Conservation (phyloP, 176 grass and related monocot genomes). For the maize (Zea mays) region Zm-B73-REFERENCE-NAM-5.0 NC_050103.1:174555501-174556000, state of each 20-base stretch:
- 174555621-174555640: slow-evolving; percentile 31
- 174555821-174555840: background rate
- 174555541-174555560: slow-evolving; percentile 46
- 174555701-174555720: background rate
- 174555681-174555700: slow-evolving; percentile 21
- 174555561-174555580: slow-evolving; percentile 26
- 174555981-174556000: too few species aligned
- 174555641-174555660: background rate
- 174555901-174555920: background rate
- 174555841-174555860: background rate
- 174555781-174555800: background rate
- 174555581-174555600: too few species aligned
- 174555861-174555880: slow-evolving; percentile 2
- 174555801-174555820: background rate
- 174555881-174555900: background rate
- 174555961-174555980: too few species aligned
- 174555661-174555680: slow-evolving; percentile 7
- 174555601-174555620: slow-evolving; percentile 28
- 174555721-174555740: background rate
- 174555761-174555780: slow-evolving; percentile 22
- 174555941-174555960: too few species aligned
- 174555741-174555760: slow-evolving; percentile 7
- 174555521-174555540: slow-evolving; percentile 52
- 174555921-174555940: background rate
- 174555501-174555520: slow-evolving; percentile 68